Evolutionary conservation across 106 monocot species (phyloP), one percentile per base, ranked within the genome.

Genomic region (Posidonia australis): DNA sequence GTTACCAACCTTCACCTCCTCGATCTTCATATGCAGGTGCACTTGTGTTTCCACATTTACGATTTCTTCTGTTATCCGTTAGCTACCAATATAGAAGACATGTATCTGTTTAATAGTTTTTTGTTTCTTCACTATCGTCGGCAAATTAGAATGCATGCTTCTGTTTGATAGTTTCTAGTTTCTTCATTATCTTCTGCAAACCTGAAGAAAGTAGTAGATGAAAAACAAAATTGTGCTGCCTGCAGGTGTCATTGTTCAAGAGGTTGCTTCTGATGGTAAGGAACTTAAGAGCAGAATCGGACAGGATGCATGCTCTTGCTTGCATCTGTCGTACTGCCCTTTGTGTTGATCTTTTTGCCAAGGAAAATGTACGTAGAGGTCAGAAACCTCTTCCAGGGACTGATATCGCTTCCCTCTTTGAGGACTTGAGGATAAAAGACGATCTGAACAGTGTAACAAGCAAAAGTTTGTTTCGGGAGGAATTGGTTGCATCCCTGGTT

Each of bases 331-430:
- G 96, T 23, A 87, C 96, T 45, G 96, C 96, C 45, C 87, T 96
- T 58, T 96, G 96, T 81, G 96, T 96, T 53, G 90, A 96, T 79
- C 96, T 96, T 65, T 96, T 96, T 83, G 96, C 96, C 56, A 96
- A 96, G 72, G 96, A 96, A 78, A 96, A 90, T 66, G 96, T 96
- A 5, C 67, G 96, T 45, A 80, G 96, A 78, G 96, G 96, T 24
- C 96, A 96, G 54, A 96, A 96, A 52, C 96, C 96, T 62, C 80
- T 96, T 46, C 72, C 96, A 44, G 90, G 96, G n/a, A 96, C 96
- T 41, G 96, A 96, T 61, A 86, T 96, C 65, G 80, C 90, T 57
- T 96, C 96, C 28, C 84, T 96, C 60, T 90, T 96, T 75, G 96
- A 96, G 72, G 90, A 96, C 69, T 59, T 70, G 56, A 84, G 90